Evolutionary conservation across 345 rosid species (phyloP).

Genomic region (Syzygium aqueum): DNA sequence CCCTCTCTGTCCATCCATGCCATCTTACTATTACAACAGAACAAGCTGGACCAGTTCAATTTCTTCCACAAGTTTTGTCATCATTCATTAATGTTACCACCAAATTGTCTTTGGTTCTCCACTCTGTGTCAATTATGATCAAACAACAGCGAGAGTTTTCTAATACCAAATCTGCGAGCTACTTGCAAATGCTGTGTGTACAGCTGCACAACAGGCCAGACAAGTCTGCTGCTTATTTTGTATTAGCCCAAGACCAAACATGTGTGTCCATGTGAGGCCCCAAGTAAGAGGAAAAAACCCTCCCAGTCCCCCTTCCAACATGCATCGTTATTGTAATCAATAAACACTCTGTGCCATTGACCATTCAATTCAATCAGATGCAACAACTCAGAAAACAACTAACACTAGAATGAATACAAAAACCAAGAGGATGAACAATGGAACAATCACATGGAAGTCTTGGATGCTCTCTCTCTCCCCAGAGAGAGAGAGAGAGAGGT

Average conservation of each 20-base stretch:
- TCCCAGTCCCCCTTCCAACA: not conserved
- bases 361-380: not conserved
- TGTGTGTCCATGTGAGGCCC: slow-evolving; percentile 8
- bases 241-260: slow-evolving; percentile 3
- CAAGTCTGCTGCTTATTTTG: not conserved
- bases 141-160: not conserved
- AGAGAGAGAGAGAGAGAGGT: not conserved
- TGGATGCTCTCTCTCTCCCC: not conserved
- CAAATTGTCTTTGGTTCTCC: not conserved
- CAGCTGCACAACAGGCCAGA: not conserved
- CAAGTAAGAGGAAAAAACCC: not conserved
- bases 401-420: not conserved
- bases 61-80: not conserved
- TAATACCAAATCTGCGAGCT: not conserved
- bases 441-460: not conserved
- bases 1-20: not conserved
- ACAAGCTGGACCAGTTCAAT: not conserved
- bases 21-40: not conserved
- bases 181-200: not conserved
- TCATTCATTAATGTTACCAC: not conserved
- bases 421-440: not conserved
- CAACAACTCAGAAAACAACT: not conserved
- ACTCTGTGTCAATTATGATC: not conserved
- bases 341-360: not conserved
- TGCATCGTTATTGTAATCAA: not conserved